Evolutionary conservation across 176 grass and related monocot species (phyloP), one percentile per base, ranked within the genome.

Genomic region (Carex kokanica): DNA sequence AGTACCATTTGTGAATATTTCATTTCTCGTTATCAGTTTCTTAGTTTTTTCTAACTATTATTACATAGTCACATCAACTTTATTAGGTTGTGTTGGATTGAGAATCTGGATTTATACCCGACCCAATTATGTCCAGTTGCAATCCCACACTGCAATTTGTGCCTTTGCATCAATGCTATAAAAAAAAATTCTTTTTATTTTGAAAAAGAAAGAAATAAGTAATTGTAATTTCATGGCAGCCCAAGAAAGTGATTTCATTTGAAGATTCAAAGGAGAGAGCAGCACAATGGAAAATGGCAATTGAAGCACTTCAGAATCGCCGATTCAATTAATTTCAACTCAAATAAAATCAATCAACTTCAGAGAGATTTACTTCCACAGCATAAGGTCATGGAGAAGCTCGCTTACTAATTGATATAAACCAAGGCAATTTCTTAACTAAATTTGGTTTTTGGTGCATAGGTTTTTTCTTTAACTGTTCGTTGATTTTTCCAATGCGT

Each of bases 201-300:
- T 77, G 3, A 53, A 27, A 49, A 14, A 59, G 5, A 40, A 73
- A 49, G 4, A 38, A 74, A 6, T 4, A 15, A 47, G 23, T 74
- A 74, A 54, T 78, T 55, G 15, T 34, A 78, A 78, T 27, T 78
- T 78, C 51, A 55, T 32, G 32, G 49, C 88, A 99, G 96, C 91
- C 93, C 20, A 99, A 92, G 87, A 99, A 99, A 84, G 91, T 95
- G 66, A 87, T 88, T 8, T 80, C 88, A 23, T 95, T 99, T 86
- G 96, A 99, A 84, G 96, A 99, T 72, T 75, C 83, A 18, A 95
- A 99, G 51, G 86, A 92, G 72, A 90, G 93, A 23, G 96, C 93
- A 49, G 93, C 90, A 88, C 93, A 99, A 80, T 99, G 96, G 96
- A 99, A 99, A 87, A 91, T 89, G 45, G 91, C 91, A 47, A 95